phyloP scores from a whole-genome alignment of 208 protist genomes.

The Balamuthia mandrillaris region DNA sequence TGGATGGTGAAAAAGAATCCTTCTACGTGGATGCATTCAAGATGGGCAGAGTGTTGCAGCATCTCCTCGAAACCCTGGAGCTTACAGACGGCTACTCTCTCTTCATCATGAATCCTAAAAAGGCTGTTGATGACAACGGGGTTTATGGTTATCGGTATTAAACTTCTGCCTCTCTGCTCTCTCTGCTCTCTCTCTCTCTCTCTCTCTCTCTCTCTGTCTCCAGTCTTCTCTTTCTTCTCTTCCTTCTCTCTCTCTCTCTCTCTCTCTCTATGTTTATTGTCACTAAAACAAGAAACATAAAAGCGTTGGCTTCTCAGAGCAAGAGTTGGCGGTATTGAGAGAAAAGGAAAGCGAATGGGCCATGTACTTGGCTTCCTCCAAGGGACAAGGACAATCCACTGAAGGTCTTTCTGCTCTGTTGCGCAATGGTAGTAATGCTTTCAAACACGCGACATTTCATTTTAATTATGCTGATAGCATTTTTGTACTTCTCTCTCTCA shows the following conservation, averaged over 20 bases:
- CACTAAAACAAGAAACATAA: neutral
- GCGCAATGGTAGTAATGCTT: no score
- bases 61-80: neutral
- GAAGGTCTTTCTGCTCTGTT: no score
- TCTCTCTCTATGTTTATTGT: neutral
- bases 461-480: no score
- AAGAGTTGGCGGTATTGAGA: no score
- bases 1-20: neutral
- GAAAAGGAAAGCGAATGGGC: no score
- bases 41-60: neutral
- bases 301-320: neutral
- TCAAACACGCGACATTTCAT: no score
- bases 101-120: conserved; percentile 14
- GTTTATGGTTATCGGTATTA: neutral
- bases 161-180: neutral
- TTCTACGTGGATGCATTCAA: conserved; percentile 23
- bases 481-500: no score
- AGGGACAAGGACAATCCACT: no score
- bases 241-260: neutral
- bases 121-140: neutral
- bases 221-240: neutral
- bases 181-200: no score
- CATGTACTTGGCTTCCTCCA: no score
- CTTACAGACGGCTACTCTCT: conserved; percentile 10
- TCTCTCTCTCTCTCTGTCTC: neutral